A percentile compares a stretch with the other conserved stretches of the same genome.
Conservation (phyloP, 768 basidiomycete species). For the Auricularia heimuer region DNA sequence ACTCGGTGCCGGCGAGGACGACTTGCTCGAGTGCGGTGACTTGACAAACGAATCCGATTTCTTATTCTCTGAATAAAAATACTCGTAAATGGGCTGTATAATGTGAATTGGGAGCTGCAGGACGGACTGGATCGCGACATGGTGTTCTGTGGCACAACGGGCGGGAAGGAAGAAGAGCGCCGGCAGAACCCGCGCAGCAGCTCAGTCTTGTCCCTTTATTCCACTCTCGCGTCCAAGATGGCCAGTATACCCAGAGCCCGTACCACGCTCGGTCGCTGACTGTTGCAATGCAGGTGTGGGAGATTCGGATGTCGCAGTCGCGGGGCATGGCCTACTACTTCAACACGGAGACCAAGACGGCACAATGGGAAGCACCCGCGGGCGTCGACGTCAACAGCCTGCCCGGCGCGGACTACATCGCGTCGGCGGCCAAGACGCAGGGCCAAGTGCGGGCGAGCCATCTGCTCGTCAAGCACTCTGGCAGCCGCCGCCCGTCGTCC, state of each 20-base stretch:
- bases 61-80: neutral
- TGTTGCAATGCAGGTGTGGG: constrained; percentile 39
- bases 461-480: constrained; percentile 78
- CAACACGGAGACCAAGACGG: constrained; percentile 59
- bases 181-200: neutral
- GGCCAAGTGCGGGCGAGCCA: constrained; percentile 86
- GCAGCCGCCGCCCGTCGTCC: constrained; percentile 27
- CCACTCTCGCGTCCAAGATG: neutral
- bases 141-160: neutral
- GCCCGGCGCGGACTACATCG: constrained; percentile 48
- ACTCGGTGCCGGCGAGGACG: neutral
- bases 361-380: constrained; percentile 70
- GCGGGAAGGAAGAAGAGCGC: neutral
- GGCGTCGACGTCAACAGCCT: constrained; percentile 51
- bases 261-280: neutral
- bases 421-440: constrained; percentile 8
- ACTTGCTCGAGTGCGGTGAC: neutral
- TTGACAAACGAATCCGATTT: neutral
- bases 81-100: neutral
- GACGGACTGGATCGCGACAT: neutral
- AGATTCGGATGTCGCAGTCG: constrained; percentile 78
- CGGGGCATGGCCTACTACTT: constrained; percentile 79
- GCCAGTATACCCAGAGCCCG: neutral
- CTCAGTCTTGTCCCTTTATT: neutral
- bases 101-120: neutral